Evolutionary conservation across 345 rosid genomes (phyloP), one percentile per base, ranked within the genome.

Genomic region (Boechera divaricarpa): DNA sequence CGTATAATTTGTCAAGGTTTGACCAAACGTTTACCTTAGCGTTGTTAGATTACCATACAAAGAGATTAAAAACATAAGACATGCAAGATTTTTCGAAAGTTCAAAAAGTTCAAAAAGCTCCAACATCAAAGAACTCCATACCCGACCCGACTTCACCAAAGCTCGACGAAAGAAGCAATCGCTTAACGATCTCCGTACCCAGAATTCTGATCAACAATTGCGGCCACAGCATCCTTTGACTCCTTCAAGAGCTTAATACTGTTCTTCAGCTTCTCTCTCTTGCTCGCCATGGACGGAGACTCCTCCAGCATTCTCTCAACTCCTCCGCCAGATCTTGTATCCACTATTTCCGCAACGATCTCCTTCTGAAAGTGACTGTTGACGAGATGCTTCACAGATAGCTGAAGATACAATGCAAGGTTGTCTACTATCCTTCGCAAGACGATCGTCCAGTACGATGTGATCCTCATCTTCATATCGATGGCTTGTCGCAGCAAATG

Each of bases 201-300:
- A 16, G 68, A 59, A 1, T 15, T 67, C 7, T 75, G 79, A 53
- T 75, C 79, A 31, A 61, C 79, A 41, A 76, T 76, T 4, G 63
- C 47, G 0, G 84, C 41, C 6, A 84, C 72, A 0, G 11, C 75
- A 4, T 79, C 81, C 44, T 79, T 84, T 0, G 86, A 81, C 62
- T 84, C 82, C 69, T 60, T 79, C 54, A 84, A 5, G 0, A 84
- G 52, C 68, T 72, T 48, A 2, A 76, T 57, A 38, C 81, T 81
- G 1, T 32, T 73, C 18, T 72, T 80, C 7, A 83, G 74, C 81
- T 72, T 81, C 60, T 81, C 77, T 0, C 84, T 64, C 65, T 84
- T 84, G 7, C 36, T 79, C 0, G 74, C 81, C 7, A 83, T 42
- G 0, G 73, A 59, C 0, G 84, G 59, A 0, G 84, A 71, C 33